These are phyloP conservation scores for Alloascoidea hylecoeti DNA, from an alignment of 805 yeast genomes.

Conservation along the genomic window DNA sequence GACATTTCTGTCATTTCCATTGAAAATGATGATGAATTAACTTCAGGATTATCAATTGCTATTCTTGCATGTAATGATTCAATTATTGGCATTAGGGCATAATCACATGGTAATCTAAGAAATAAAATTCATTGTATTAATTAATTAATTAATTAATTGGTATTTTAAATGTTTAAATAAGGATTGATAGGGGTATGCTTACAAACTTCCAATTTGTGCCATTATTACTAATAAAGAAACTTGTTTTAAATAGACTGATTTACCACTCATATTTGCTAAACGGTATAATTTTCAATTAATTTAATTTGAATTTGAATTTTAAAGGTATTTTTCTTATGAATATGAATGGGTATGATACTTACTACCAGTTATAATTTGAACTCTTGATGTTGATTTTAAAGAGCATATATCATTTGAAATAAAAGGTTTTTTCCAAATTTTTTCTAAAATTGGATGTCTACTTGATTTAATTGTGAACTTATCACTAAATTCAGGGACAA, in stretches of 20 bases:
- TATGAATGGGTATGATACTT: no score
- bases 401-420: slow-evolving; percentile 25
- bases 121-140: slow-evolving; percentile 3
- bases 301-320: not conserved
- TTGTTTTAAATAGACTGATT: slow-evolving; percentile 41
- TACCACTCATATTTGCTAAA: slow-evolving; percentile 45
- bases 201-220: slow-evolving; percentile 43
- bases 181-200: slow-evolving; percentile 12
- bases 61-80: slow-evolving; percentile 23
- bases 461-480: slow-evolving; percentile 17
- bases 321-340: not conserved
- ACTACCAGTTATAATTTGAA: slow-evolving; percentile 37
- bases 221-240: slow-evolving; percentile 32
- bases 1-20: slow-evolving; percentile 34
- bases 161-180: slow-evolving; percentile 5
- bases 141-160: slow-evolving; percentile 6
- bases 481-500: slow-evolving; percentile 24
- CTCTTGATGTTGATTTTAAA: slow-evolving; percentile 19
- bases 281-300: not conserved
- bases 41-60: slow-evolving; percentile 19
- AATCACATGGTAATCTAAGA: slow-evolving; percentile 25
- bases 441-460: slow-evolving; percentile 29
- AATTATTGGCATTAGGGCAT: slow-evolving; percentile 26
- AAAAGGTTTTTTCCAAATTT: slow-evolving; percentile 11
- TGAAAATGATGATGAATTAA: slow-evolving; percentile 27